Conservation (phyloP, 164 flowering plant species). For the Malania oleifera region DNA sequence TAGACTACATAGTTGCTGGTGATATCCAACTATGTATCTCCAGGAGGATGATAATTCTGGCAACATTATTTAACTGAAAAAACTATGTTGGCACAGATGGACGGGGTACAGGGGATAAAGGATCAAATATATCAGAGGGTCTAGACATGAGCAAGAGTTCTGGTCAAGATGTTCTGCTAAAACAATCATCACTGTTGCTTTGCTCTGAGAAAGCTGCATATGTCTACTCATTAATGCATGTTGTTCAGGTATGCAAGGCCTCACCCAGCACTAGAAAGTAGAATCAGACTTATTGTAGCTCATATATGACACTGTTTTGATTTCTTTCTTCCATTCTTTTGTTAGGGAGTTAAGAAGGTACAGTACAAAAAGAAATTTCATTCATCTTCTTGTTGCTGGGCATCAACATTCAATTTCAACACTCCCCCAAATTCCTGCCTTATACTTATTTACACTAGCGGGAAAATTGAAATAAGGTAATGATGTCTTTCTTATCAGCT, state of each 20-base stretch:
- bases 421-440: slow-evolving; percentile 48
- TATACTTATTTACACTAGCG: slow-evolving; percentile 55
- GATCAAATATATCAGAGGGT: slow-evolving; percentile 21
- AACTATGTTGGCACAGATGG: slow-evolving; percentile 31
- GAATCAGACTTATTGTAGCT: slow-evolving; percentile 4
- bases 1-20: neutral
- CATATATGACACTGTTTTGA: slow-evolving; percentile 1
- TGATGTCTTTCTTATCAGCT: neutral
- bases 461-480: slow-evolving; percentile 83
- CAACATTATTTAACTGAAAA: neutral
- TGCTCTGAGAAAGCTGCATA: slow-evolving; percentile 85
- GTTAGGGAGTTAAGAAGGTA: slow-evolving; percentile 83
- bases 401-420: slow-evolving; percentile 58
- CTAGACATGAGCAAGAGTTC: slow-evolving; percentile 24
- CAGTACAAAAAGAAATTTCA: slow-evolving; percentile 66
- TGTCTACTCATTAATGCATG: slow-evolving; percentile 61
- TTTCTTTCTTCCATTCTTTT: slow-evolving; percentile 2
- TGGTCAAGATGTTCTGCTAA: slow-evolving; percentile 28
- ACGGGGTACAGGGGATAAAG: slow-evolving; percentile 20
- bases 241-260: slow-evolving; percentile 49
- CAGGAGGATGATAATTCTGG: neutral
- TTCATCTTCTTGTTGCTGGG: slow-evolving; percentile 68
- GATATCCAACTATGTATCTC: neutral
- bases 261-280: neutral
- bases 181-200: slow-evolving; percentile 42